A percentile compares a stretch with the other conserved stretches of the same genome.
These are phyloP conservation scores for Porcisia deanei DNA, from an alignment of 208 protist species.

Conservation along the genomic window DNA sequence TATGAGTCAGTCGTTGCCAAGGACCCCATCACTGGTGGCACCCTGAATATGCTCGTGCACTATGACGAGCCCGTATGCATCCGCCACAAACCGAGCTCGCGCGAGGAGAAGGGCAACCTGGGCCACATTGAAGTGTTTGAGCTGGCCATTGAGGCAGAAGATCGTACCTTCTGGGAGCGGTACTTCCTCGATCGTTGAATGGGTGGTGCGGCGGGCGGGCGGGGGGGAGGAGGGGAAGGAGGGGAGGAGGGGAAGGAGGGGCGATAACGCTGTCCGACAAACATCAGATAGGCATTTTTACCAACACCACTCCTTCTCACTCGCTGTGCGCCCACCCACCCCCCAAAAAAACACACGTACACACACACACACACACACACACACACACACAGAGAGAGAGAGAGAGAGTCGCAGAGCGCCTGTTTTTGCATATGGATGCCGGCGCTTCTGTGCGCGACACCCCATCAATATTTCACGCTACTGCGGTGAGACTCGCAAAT, in stretches of 20 bases:
- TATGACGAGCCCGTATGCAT: conserved; percentile 77
- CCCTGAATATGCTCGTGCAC: conserved; percentile 40
- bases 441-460: no score
- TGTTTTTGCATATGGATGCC: no score
- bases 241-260: no score
- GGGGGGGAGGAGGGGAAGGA: no score
- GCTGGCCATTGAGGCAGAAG: conserved; percentile 60
- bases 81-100: conserved; percentile 61
- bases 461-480: no score
- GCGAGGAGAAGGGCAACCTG: conserved; percentile 57
- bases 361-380: neutral
- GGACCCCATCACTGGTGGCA: conserved; percentile 32
- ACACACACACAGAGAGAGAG: neutral
- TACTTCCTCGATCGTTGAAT: conserved; percentile 75
- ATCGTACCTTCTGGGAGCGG: conserved; percentile 59
- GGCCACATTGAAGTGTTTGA: conserved; percentile 79
- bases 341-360: neutral
- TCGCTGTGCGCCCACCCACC: neutral
- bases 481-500: no score
- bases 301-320: neutral
- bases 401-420: no score
- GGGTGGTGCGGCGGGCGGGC: no score
- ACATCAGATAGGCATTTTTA: no score
- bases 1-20: conserved; percentile 48
- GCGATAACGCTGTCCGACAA: no score